Evolutionary conservation across 768 basidiomycete species (phyloP), one percentile per base, ranked within the genome.

Genomic region (Lepiota subincarnata): DNA sequence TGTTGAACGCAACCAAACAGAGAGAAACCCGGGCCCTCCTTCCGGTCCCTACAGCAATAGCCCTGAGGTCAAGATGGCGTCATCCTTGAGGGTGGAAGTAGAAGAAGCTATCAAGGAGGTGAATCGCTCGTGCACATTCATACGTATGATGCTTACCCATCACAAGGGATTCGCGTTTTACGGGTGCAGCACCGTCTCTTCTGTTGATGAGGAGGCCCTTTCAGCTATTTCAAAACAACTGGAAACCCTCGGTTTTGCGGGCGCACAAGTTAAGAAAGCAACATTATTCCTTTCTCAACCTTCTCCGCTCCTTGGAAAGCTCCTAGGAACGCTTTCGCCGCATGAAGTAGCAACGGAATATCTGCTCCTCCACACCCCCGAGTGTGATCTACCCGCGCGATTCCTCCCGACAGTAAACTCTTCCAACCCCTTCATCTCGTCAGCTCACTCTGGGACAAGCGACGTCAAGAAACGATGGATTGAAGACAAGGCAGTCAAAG

Each of bases 11-110:
- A 26, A 26, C 13, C 13, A 42, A 4, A 12, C 43, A 1, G n/a
- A 13, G 13, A 46, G 19, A 13, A 57, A 50, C 35, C 49, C 59
- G 1, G 50, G 22, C 28, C 12, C 58, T 22, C 58, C 60, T 13
- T 69, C 73, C 0, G 60, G 61, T 1, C 74, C 77, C 58, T 81
- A 78, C 49, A 66, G 70, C 11, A 69, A 74, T 49, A 75, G 71
- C 12, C 83, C 83, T 8, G 94, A 96, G 64, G 92, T 94, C 18
- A 86, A 79, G 63, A 94, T 98, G 92, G 84, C 89, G 0, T 73
- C 76, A 7, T 70, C 70, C 14, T 72, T 96, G 43, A 78, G 95
- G 28, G 90, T 91, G 51, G 68, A 84, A 42, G 90, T 95, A 2
- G 94, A 98, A 68, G 78, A 79, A 18, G 81, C 84, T 0, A 83